Conservation (phyloP, 2,329 filamentous ascomycete species). For the Gremmenia infestans region DNA sequence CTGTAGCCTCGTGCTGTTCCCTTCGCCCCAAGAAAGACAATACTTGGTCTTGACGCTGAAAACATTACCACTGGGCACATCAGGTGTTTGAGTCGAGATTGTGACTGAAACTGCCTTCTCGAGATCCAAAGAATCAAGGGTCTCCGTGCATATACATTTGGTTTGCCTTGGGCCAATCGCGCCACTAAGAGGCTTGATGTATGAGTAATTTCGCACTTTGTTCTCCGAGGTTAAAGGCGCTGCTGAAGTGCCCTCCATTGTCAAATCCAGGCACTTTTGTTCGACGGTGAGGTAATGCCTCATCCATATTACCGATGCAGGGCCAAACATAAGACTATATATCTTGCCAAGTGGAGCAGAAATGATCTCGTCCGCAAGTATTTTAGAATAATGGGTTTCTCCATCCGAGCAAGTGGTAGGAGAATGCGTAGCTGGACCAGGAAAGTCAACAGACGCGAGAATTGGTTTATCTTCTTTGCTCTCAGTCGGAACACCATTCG, state of each 20-base stretch:
- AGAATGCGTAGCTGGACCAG: slow-evolving; percentile 74
- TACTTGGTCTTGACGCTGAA: slow-evolving; percentile 93
- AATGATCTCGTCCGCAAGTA: slow-evolving; percentile 80
- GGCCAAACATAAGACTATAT: slow-evolving; percentile 82
- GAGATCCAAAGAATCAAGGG: slow-evolving; percentile 76
- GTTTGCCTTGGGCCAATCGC: slow-evolving; percentile 90
- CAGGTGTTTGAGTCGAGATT: slow-evolving; percentile 81
- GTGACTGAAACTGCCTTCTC: slow-evolving; percentile 83
- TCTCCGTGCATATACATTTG: slow-evolving; percentile 85
- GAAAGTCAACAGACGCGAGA: slow-evolving; percentile 59
- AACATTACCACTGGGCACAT: slow-evolving; percentile 89
- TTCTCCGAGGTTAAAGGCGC: slow-evolving; percentile 69
- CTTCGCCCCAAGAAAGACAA: slow-evolving; percentile 86
- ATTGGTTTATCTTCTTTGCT: slow-evolving; percentile 42
- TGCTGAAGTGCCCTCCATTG: slow-evolving; percentile 70
- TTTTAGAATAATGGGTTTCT: slow-evolving; percentile 75
- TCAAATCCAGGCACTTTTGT: slow-evolving; percentile 84
- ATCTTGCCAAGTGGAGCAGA: slow-evolving; percentile 87
- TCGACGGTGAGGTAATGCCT: slow-evolving; percentile 79
- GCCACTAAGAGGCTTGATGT: slow-evolving; percentile 83
- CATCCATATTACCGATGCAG: slow-evolving; percentile 75
- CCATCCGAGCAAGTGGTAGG: slow-evolving; percentile 82
- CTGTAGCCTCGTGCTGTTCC: slow-evolving; percentile 77
- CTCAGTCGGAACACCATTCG: slow-evolving; percentile 43
- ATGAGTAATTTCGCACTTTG: slow-evolving; percentile 70